Conservation (phyloP, 805 yeast species). For the Ogataea glucozyma region DNA sequence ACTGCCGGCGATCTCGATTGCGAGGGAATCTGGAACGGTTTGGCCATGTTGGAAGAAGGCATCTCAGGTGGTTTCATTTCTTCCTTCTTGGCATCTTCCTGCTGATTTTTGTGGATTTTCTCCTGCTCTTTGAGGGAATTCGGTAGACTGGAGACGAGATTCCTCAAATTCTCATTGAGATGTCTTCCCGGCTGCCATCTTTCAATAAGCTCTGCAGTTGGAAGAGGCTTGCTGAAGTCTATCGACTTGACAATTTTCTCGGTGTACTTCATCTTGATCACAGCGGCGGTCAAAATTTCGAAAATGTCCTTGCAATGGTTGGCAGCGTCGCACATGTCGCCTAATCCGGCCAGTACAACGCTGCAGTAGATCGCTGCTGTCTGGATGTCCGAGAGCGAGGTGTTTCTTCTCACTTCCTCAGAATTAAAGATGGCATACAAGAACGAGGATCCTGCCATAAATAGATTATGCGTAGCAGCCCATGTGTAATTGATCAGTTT, state of each 20-base stretch:
- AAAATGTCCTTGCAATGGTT: constrained; percentile 67
- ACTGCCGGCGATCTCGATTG: neutral
- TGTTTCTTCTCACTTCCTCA: constrained; percentile 47
- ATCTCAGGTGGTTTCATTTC: neutral
- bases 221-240: constrained; percentile 27
- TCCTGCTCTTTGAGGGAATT: constrained; percentile 20
- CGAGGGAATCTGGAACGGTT: neutral
- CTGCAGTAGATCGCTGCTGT: constrained; percentile 50
- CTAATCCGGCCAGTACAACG: constrained; percentile 57
- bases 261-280: constrained; percentile 57
- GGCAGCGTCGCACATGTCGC: constrained; percentile 79
- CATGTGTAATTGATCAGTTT: constrained; percentile 79
- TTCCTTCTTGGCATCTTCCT: constrained; percentile 1
- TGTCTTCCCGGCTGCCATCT: constrained; percentile 38
- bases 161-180: constrained; percentile 40
- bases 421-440: constrained; percentile 75
- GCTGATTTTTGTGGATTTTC: constrained; percentile 6
- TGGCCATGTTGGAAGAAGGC: neutral
- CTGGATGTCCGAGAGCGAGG: constrained; percentile 52
- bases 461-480: constrained; percentile 88
- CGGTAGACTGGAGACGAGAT: constrained; percentile 40
- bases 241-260: constrained; percentile 32
- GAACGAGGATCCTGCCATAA: constrained; percentile 87
- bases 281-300: constrained; percentile 70
- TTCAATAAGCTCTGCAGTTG: constrained; percentile 31